These are phyloP conservation scores for Aspergillus biplanus DNA, from an alignment of 495 filamentous ascomycete genomes.

Conservation along the genomic window DNA sequence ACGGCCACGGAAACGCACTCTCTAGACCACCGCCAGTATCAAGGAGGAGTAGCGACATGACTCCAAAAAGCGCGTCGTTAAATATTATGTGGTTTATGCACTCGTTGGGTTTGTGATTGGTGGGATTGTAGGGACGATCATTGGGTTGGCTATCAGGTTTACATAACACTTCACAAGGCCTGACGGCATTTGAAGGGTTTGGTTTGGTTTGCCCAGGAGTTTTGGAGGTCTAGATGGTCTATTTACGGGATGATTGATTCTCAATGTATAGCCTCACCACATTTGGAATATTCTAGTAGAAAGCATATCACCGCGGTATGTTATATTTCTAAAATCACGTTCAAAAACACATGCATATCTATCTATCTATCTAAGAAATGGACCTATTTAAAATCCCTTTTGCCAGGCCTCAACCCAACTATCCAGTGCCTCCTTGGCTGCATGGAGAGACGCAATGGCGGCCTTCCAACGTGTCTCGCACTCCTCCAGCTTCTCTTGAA, in stretches of 20 bases:
- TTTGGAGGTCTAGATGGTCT: too few relatives aligned
- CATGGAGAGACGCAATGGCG: conserved; percentile 15
- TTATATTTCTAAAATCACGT: too few relatives aligned
- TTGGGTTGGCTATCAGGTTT: conserved; percentile 6
- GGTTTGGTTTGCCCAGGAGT: too few relatives aligned
- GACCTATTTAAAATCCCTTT: neutral
- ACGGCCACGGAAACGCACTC: neutral
- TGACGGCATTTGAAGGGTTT: too few relatives aligned
- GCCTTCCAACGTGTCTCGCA: conserved; percentile 19
- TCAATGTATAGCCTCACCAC: too few relatives aligned
- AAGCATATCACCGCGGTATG: too few relatives aligned
- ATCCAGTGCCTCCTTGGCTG: conserved; percentile 19
- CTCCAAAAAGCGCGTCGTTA: conserved; percentile 8
- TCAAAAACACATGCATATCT: neutral
- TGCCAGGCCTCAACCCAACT: conserved; percentile 19
- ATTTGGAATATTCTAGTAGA: too few relatives aligned
- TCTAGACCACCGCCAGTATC: neutral
- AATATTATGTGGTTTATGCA: conserved; percentile 6
- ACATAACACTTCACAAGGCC: neutral
- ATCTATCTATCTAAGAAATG: neutral
- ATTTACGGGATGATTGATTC: too few relatives aligned
- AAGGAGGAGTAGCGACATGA: conserved; percentile 10
- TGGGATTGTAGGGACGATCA: conserved; percentile 4
- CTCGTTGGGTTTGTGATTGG: conserved; percentile 5
- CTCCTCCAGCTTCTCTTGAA: conserved; percentile 22